phyloP scores from a whole-genome alignment of 2,329 filamentous ascomycete genomes.

The Ophiocordyceps camponoti-floridani region DNA sequence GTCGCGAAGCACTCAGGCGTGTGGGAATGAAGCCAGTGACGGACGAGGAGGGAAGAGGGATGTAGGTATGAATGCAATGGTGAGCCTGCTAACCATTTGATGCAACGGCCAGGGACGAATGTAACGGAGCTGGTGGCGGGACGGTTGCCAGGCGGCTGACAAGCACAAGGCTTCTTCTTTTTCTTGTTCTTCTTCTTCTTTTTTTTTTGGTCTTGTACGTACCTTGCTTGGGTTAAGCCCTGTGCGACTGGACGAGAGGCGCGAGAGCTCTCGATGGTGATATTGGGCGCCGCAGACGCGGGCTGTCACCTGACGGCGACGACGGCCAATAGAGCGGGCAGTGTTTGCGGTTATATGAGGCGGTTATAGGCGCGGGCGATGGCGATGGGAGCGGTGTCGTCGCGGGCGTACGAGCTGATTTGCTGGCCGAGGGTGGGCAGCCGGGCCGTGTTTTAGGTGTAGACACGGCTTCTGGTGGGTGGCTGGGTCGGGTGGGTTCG shows the following conservation, averaged over 20 bases:
- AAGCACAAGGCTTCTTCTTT: neutral
- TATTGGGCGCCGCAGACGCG: slow-evolving; percentile 14
- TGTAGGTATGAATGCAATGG: neutral
- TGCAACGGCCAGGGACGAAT: slow-evolving; percentile 1
- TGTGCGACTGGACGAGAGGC: neutral
- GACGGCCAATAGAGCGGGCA: slow-evolving; percentile 27
- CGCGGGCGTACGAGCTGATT: slow-evolving; percentile 28
- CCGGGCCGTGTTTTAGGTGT: slow-evolving; percentile 5
- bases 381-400: slow-evolving; percentile 2
- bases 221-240: slow-evolving; percentile 1
- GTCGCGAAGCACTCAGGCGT: neutral
- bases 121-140: neutral
- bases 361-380: slow-evolving; percentile 15
- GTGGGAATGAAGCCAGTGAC: neutral
- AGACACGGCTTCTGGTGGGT: slow-evolving; percentile 1
- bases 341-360: too few relatives aligned
- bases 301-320: slow-evolving; percentile 32
- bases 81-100: neutral
- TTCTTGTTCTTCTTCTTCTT: too few relatives aligned
- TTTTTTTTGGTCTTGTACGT: too few relatives aligned
- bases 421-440: slow-evolving; percentile 15
- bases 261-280: slow-evolving; percentile 7
- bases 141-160: slow-evolving; percentile 2
- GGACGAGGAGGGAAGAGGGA: neutral
- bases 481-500: slow-evolving; percentile 1